Evolutionary conservation across 345 rosid genomes (phyloP), one percentile per base, ranked within the genome.

Genomic region (Linum lewisii): DNA sequence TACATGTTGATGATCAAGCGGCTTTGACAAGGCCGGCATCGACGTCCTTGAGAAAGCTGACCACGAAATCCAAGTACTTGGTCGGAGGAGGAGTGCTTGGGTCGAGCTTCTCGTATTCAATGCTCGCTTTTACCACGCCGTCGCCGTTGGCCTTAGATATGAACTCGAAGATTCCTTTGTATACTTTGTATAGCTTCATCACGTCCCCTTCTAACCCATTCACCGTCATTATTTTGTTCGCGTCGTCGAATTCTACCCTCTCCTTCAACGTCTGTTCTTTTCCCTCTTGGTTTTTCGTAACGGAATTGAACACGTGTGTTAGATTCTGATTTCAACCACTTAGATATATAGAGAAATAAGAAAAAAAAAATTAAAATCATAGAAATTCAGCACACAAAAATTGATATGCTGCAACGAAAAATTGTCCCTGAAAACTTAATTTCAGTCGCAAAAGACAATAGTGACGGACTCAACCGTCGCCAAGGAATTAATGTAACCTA

Each of bases 201-300:
- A 57, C 23, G 59, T 76, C 57, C 1, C 75, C 80, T 29, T 44
- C 80, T 7, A 76, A 36, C 18, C 60, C 72, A 5, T 19, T 47
- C 7, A 64, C 0, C 0, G 15, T 56, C 16, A 69, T 65, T 6
- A 47, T 7, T 52, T 66, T 72, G 11, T 34, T 70, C 19, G 37
- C 66, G 1, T 72, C 77, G 19, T 76, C 80, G 15, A 76, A 23
- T 14, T 72, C 69, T 0, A 63, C 18, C 62, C 53, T 73, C 60
- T 76, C 80, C 54, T 76, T 69, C 24, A 56, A 54, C 2, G 44
- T 44, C 49, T 73, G 65, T 15, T 5, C 26, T 51, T 65, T 63
- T 26, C 77, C 77, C 49, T 65, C 73, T 71, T 38, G 45, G 1
- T 1, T 38, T 38, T 9, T 24, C 4, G 19, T 25, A 1, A 58